phyloP scores from a whole-genome alignment of 1,139 yeast genomes.

The Saccharomyces hybrid region DNA sequence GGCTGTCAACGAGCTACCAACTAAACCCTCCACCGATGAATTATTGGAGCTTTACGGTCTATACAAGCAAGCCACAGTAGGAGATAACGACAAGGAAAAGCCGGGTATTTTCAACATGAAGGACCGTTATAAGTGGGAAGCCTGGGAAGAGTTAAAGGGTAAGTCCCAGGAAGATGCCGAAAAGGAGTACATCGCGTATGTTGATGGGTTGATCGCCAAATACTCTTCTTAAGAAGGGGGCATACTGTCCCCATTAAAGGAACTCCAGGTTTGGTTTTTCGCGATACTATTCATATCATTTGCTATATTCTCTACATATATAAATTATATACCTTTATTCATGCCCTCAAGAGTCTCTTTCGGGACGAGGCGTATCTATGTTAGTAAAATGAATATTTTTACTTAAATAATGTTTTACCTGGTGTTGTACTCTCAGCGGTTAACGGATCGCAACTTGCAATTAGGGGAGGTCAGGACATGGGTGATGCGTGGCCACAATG shows the following conservation, averaged over 20 bases:
- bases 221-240: conserved; percentile 23
- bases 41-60: conserved; percentile 77
- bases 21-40: conserved; percentile 82
- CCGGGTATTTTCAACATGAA: conserved; percentile 86
- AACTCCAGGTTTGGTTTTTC: neutral
- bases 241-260: neutral
- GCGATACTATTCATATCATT: neutral
- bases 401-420: too few relatives aligned
- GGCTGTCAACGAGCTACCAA: conserved; percentile 65
- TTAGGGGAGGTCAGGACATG: neutral
- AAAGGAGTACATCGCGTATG: conserved; percentile 64
- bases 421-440: neutral
- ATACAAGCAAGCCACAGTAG: conserved; percentile 94
- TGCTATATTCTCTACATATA: neutral
- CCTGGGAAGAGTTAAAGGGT: conserved; percentile 89
- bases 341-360: neutral
- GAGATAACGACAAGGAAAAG: conserved; percentile 71
- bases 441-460: neutral
- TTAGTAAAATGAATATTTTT: neutral
- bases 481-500: neutral
- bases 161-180: conserved; percentile 87
- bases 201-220: conserved; percentile 55
- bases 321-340: neutral
- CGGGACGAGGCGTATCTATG: neutral
- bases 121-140: conserved; percentile 96